Conservation (phyloP, 768 basidiomycete species). For the Lactifluus volemus region DNA sequence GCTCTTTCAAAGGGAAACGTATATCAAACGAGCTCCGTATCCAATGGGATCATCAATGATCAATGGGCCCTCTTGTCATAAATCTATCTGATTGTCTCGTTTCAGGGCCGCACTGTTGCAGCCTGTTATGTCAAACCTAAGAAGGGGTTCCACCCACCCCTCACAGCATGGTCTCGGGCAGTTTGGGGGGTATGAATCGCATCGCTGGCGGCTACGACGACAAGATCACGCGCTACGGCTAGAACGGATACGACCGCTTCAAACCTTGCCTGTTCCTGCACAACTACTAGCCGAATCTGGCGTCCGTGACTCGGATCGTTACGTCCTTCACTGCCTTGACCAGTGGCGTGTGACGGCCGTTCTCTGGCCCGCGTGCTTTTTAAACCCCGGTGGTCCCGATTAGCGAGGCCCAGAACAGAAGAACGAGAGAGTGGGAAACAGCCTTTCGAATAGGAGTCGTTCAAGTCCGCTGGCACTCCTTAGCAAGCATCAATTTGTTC, state of each 20-base stretch:
- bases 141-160: neutral
- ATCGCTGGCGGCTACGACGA: constrained; percentile 9
- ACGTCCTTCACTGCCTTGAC: constrained; percentile 11
- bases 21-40: neutral
- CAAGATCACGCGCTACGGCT: constrained; percentile 18
- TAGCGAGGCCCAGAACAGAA: constrained; percentile 12
- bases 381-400: constrained; percentile 13
- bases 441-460: constrained; percentile 11
- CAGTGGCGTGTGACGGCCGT: constrained; percentile 10
- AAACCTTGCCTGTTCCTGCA: constrained; percentile 12
- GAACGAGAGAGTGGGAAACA: neutral
- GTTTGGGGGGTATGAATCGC: constrained; percentile 6
- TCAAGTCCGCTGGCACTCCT: constrained; percentile 14
- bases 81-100: neutral
- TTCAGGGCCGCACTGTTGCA: constrained; percentile 15
- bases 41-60: constrained; percentile 1
- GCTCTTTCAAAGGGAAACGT: neutral
- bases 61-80: constrained; percentile 4
- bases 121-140: constrained; percentile 17
- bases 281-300: constrained; percentile 14
- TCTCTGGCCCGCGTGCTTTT: constrained; percentile 5
- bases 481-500: neutral
- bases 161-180: constrained; percentile 12
- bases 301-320: constrained; percentile 18
- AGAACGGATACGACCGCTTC: constrained; percentile 14